Base-by-base conservation (phyloP, 2,329 filamentous ascomycete genomes). In the Hymenoscyphus occultus region DNA sequence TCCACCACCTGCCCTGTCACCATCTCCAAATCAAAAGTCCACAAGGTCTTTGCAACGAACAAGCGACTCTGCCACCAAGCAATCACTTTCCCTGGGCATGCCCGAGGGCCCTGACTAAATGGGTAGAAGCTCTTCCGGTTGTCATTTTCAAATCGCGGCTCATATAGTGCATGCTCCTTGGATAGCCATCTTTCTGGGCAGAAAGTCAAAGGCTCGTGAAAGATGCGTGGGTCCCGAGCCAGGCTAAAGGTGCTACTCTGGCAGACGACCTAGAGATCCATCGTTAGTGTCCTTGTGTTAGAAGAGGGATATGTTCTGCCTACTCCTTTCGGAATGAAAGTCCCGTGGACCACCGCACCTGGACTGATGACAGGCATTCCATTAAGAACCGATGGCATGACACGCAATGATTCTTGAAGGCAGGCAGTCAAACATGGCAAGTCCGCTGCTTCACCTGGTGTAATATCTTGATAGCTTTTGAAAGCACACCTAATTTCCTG, bases 291-390 rank as follows among this genome's bases (percentile, higher is more conserved):
- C 0, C 2, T 12, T 2, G 3, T 1, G 10, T 3, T 3, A 42
- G 39, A 16, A 1, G 16, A 5, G 12, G 39, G 39, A 13, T 1
- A 31, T 35, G 2, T 1, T 6, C 2, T 1, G 56, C 10, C 35
- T 63, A 63, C 61, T 39, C 61, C 61, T 10, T 63, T 63, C 0
- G 56, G 22, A 39, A 63, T 59, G 19, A 13, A 63, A 16, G 4
- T n/a, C 6, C 61, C 61, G 51, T 63, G 40, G 13, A 63, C 56
- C 16, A 59, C n/a, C 5, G 61, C 61, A 39, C 61, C 61, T 4
- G 61, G 61, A n/a, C 61, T 59, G 16, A 51, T 7, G 16, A 16
- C 10, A 7, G 62, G 40, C 57, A 64, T 10, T 13, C 62, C 62
- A 12, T 31, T 39, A 39, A 13, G 19, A n/a, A 56, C 12, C 28